These are phyloP conservation scores for Diplodia sapinea DNA, from an alignment of 2,329 filamentous ascomycete species.

Conservation along the genomic window DNA sequence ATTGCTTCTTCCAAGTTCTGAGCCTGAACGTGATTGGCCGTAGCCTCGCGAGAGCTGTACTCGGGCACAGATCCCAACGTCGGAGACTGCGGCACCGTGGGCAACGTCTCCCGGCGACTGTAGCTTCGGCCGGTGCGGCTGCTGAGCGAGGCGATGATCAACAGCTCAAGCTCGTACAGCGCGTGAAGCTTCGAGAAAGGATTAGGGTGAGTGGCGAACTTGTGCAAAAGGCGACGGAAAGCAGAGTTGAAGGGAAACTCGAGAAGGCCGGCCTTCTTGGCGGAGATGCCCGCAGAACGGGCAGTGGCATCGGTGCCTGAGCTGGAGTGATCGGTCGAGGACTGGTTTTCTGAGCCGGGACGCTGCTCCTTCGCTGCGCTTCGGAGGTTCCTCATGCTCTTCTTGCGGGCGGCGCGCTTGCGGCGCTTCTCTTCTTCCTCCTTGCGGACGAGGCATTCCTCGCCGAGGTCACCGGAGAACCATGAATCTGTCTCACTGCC, in stretches of 20 bases:
- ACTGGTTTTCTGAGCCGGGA: slow-evolving; percentile 49
- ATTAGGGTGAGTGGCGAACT: slow-evolving; percentile 88
- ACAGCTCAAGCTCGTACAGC: slow-evolving; percentile 79
- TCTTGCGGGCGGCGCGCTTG: slow-evolving; percentile 47
- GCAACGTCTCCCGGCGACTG: slow-evolving; percentile 48
- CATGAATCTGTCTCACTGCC: slow-evolving; percentile 93
- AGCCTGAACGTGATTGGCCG: slow-evolving; percentile 50
- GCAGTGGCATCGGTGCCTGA: slow-evolving; percentile 54
- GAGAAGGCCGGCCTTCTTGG: slow-evolving; percentile 52
- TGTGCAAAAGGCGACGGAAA: slow-evolving; percentile 78
- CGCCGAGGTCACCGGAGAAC: slow-evolving; percentile 69
- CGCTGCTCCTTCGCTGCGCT: slow-evolving; percentile 40
- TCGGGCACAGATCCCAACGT: slow-evolving; percentile 54
- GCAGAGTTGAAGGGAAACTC: slow-evolving; percentile 83
- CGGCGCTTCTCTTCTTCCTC: slow-evolving; percentile 50
- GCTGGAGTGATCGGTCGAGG: slow-evolving; percentile 53
- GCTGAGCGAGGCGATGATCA: slow-evolving; percentile 77
- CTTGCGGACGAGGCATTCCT: slow-evolving; percentile 48
- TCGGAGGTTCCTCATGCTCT: slow-evolving; percentile 68
- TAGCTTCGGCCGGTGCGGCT: slow-evolving; percentile 58
- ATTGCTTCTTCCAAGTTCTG: slow-evolving; percentile 69
- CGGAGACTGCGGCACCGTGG: slow-evolving; percentile 52
- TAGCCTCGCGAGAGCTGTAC: slow-evolving; percentile 52
- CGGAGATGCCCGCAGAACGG: slow-evolving; percentile 48
- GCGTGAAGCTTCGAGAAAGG: slow-evolving; percentile 85